A percentile compares a stretch with the other conserved stretches of the same genome.
Conservation (phyloP, 225 moss, liverwort and hornwort species). For the Rhytidiadelphus loreus region DNA sequence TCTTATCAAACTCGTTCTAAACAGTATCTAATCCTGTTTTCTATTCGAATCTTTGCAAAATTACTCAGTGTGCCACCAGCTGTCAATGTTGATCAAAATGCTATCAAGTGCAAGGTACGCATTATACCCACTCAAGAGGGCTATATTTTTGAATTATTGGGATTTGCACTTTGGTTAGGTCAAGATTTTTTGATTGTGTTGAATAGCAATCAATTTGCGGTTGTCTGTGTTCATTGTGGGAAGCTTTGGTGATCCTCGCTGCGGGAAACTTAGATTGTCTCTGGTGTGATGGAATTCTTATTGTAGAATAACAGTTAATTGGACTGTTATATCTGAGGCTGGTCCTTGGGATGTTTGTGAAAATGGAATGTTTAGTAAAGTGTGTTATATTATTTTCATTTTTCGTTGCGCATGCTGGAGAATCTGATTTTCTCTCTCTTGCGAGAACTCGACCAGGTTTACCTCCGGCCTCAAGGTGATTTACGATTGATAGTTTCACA, state of each 20-base stretch:
- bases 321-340: neutral
- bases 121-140: neutral
- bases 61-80: slow-evolving; percentile 4
- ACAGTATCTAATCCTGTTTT: neutral
- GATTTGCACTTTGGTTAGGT: neutral
- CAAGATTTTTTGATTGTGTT: neutral
- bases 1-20: neutral
- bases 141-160: neutral
- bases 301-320: neutral
- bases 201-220: neutral
- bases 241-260: neutral
- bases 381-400: neutral
- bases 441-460: slow-evolving; percentile 22
- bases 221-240: neutral
- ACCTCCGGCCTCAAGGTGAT: slow-evolving; percentile 59
- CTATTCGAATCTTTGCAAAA: slow-evolving; percentile 1
- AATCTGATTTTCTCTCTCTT: neutral
- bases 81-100: slow-evolving; percentile 8
- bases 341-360: neutral
- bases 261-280: neutral
- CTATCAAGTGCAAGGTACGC: slow-evolving; percentile 33
- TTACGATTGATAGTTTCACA: slow-evolving; percentile 50
- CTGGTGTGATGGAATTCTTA: neutral
- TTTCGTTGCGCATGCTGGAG: neutral
- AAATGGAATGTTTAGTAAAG: neutral